Evolutionary conservation across 2,329 filamentous ascomycete species (phyloP).

Genomic region (Aspergillus udagawae): DNA sequence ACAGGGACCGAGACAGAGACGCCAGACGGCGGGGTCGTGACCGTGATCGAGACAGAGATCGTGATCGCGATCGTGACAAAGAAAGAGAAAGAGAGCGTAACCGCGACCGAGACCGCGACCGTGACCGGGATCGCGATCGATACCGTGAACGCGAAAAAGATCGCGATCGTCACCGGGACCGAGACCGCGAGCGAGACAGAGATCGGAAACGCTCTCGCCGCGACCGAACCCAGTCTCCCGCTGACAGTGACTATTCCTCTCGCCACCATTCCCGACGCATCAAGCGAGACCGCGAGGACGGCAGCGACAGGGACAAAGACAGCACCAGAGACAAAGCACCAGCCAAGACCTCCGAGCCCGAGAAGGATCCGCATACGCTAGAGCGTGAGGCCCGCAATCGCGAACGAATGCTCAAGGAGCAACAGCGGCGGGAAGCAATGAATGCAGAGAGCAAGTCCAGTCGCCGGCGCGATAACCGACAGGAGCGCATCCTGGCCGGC

Average conservation of each 20-base stretch:
- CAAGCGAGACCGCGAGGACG: slow-evolving; percentile 33
- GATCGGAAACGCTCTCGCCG: slow-evolving; percentile 36
- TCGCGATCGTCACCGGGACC: slow-evolving; percentile 47
- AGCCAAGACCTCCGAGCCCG: slow-evolving; percentile 20
- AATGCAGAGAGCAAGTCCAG: slow-evolving; percentile 29
- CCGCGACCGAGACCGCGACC: slow-evolving; percentile 18
- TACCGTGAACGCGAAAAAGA: slow-evolving; percentile 35
- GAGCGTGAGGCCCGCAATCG: slow-evolving; percentile 65
- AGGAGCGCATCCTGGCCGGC: slow-evolving; percentile 25
- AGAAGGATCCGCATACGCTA: slow-evolving; percentile 67
- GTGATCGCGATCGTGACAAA: slow-evolving; percentile 23
- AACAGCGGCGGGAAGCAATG: slow-evolving; percentile 59
- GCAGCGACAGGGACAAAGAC: slow-evolving; percentile 20
- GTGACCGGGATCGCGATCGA: slow-evolving; percentile 20
- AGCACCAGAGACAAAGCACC: slow-evolving; percentile 15
- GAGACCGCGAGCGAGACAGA: slow-evolving; percentile 40
- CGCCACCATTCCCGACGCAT: slow-evolving; percentile 32
- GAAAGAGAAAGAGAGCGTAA: slow-evolving; percentile 36
- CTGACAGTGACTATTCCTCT: slow-evolving; percentile 29
- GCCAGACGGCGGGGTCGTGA: slow-evolving; percentile 20
- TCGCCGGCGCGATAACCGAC: slow-evolving; percentile 32
- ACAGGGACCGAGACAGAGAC: slow-evolving; percentile 42
- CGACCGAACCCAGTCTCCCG: slow-evolving; percentile 35
- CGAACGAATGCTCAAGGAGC: slow-evolving; percentile 62
- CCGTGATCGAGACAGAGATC: neutral